Base-by-base conservation (phyloP, 805 yeast genomes). In the Groenewaldozyma salmanticensis region DNA sequence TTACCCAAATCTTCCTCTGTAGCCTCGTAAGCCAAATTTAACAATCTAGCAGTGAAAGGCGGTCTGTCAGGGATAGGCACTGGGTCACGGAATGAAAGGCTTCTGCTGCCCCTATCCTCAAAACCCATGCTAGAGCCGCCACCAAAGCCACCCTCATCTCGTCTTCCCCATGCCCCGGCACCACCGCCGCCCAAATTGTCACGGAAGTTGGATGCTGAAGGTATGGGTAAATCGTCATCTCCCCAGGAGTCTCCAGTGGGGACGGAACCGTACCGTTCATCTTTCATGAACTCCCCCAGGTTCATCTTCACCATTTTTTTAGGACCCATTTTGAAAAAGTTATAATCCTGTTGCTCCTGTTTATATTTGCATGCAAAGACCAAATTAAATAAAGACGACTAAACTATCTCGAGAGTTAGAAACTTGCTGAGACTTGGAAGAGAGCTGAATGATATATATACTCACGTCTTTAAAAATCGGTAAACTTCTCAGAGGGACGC, bases 41-140 rank as follows among this genome's bases (percentile, higher is more conserved):
- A 75, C 51, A 90, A 71, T 60, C 85, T 77, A n/a, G 95, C 96
- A 55, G 83, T 81, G 71, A 64, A 92, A 41, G 99, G 99, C 16
- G 96, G 87, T 39, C 66, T 72, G 53, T 86, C 90, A 35, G 99
- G 99, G 46, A 92, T 71, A 33, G 95, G 95, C 52, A 66, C 81
- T 58, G 81, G 88, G 29, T 67, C 70, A 63, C 84, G 70, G 15
- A 47, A 27, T 9, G 40, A 33, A 19, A 16, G 31, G 20, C 37
- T 5, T 55, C 11, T n/a, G n/a, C 27, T 36, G 7, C 39, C 22
- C n/a, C n/a, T n/a, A 24, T 24, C 33, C 6, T 20, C 24, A n/a
- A 18, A 33, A 5, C 37, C 37, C 13, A 7, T n/a, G 7, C n/a
- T n/a, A 37, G 13, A 16, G 15, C 24, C 17, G 34, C 17, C 34